Evolutionary conservation across 768 basidiomycete species (phyloP), one percentile per base, ranked within the genome.

Genomic region (Rhizopogon sp.): DNA sequence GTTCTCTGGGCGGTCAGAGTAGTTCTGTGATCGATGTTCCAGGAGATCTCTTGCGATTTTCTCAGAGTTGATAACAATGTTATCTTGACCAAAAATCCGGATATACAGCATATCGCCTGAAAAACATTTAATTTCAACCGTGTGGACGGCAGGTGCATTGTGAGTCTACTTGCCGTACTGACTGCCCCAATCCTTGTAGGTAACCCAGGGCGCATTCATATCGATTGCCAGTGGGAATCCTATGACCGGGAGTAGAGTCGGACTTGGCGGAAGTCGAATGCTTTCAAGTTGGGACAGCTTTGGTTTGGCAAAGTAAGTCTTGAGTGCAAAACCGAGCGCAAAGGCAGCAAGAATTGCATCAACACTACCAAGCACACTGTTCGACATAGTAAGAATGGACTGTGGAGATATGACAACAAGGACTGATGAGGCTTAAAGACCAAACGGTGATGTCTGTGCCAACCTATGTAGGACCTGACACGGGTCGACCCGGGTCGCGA

Each of bases 171-270:
- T 20, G 17, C 80, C 80, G 61, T 78, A 80, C 57, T 60, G 66
- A 6, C 62, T 63, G 6, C 66, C 70, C 76, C 76, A 79, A 41
- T 72, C 66, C 7, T 65, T 62, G 55, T 79, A 80, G 10, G 65
- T 66, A 41, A 73, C 56, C 58, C 74, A 74, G 52, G 74, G 72
- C 52, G 74, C 64, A 41, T 70, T 62, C 35, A 61, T 56, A 20
- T 75, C 71, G 54, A 82, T 70, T 52, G 81, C 76, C 17, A 76
- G 69, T 17, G 70, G 59, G 56, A 81, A 82, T 5, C 80, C 81
- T n/a, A 82, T 64, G 52, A 81, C 51, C 5, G 77, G 78, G n/a
- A 70, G 59, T 2, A 72, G 70, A 43, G 62, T 70, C 2, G 81
- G 81, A 1, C 81, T 80, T 5, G 81, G 80, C 14, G 79, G 78